Evolutionary conservation across 2,329 filamentous ascomycete species (phyloP), one percentile per base, ranked within the genome.

Genomic region (Davidsoniella neocaledoniae): DNA sequence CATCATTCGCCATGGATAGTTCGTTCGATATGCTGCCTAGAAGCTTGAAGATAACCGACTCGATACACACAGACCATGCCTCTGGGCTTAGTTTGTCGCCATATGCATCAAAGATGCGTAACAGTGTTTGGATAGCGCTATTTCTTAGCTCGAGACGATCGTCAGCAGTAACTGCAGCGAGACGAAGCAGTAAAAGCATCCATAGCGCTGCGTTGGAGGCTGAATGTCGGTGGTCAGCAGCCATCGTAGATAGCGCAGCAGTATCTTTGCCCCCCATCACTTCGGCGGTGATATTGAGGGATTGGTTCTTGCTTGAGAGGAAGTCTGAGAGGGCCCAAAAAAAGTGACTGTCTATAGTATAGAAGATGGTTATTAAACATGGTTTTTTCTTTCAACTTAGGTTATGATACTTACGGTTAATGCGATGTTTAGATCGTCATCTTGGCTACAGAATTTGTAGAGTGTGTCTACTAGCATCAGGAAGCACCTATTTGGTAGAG

Each of bases 321-420:
- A 88, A 91, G 62, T 95, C 88, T 0, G 90, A 94, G 6, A 95
- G 75, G 49, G 90, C 88, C 86, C 88, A 95, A 62, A 94, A 94
- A 60, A 94, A 91, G 90, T 94, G 7, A 94, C 85, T 1, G 88
- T 91, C 77, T 86, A 46, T 2, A 19, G 44, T 33, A 25, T 37
- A 0, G 21, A 40, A 4, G 14, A 59, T 48, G 56, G 56, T 23
- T 43, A 43, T 6, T 26, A 51, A 51, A 33, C 26, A 33, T 10
- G 26, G 26, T 2, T 29, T 29, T 29, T 9, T 29, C 4, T 33
- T 33, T 33, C 10, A 12, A 33, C 33, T 16, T 16, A 2, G 3
- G 41, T 1, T 2, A 5, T 12, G 16, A 9, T n/a, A 62, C 75
- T 64, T 69, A 85, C 83, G 33, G 91, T 96, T 23, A 98, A 70